Conservation (phyloP, 805 yeast genomes). For the Blastobotrys peoriensis region DNA sequence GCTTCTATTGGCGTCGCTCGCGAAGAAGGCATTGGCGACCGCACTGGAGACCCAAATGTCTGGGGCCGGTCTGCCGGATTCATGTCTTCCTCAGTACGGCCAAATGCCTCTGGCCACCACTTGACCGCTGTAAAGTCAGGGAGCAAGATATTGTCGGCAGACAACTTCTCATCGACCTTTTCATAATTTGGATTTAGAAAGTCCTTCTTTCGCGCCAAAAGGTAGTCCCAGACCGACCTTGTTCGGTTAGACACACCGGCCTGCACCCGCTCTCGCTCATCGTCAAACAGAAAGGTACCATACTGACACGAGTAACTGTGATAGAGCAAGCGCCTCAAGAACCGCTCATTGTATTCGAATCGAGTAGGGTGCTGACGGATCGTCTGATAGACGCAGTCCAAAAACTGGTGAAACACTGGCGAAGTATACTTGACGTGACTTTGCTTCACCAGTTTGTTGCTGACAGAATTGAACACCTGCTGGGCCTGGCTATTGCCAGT, state of each 20-base stretch:
- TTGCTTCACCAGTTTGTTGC: conserved; percentile 45
- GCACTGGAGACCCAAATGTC: not conserved
- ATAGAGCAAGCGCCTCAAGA: conserved; percentile 74
- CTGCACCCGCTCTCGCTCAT: conserved; percentile 56
- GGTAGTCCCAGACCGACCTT: conserved; percentile 90
- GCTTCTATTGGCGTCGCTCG: conserved; percentile 1
- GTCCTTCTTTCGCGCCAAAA: conserved; percentile 65
- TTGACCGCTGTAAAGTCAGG: conserved; percentile 58
- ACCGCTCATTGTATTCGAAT: conserved; percentile 87
- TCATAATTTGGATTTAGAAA: conserved; percentile 52
- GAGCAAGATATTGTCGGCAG: conserved; percentile 30
- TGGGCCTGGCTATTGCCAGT: conserved; percentile 33
- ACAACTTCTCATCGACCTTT: conserved; percentile 18
- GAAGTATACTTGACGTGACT: conserved; percentile 59
- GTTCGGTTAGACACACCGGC: conserved; percentile 44
- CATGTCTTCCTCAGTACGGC: conserved; percentile 66
- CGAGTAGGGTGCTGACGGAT: conserved; percentile 58
- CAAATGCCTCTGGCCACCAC: conserved; percentile 89
- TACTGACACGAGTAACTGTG: conserved; percentile 92
- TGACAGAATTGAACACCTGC: conserved; percentile 42
- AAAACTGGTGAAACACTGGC: conserved; percentile 90
- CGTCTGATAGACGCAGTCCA: conserved; percentile 84
- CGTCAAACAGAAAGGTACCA: conserved; percentile 79
- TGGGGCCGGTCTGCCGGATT: conserved; percentile 26
- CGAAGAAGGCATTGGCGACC: conserved; percentile 5